A percentile compares a stretch with the other conserved stretches of the same genome.
Evolutionary conservation across 345 rosid species (phyloP).

Genomic region (Nephelium lappaceum): DNA sequence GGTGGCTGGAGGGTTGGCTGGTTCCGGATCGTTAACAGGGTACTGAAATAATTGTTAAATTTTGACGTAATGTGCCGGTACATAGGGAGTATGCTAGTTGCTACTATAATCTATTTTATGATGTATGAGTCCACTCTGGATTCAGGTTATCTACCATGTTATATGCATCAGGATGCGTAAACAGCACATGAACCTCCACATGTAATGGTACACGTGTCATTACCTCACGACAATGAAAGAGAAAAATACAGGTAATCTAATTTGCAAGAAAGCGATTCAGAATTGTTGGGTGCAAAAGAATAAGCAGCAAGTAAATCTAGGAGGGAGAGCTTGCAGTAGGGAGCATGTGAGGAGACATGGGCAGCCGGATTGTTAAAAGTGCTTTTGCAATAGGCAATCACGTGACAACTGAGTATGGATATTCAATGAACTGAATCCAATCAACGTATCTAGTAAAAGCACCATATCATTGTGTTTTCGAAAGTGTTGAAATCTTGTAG

Average conservation of each 20-base stretch:
- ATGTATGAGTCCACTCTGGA: conserved; percentile 4
- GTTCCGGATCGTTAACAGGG: neutral
- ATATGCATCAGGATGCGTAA: neutral
- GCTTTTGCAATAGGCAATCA: conserved; percentile 25
- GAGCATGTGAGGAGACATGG: conserved; percentile 32
- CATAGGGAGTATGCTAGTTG: neutral
- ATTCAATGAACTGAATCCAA: conserved; percentile 25
- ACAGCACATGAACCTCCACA: conserved; percentile 8
- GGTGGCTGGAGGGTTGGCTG: neutral
- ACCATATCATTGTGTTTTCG: conserved; percentile 13
- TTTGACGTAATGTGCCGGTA: neutral
- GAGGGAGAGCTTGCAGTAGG: neutral
- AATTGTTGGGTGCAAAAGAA: neutral
- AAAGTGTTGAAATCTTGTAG: neutral
- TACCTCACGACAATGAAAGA: neutral
- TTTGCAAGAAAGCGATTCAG: neutral
- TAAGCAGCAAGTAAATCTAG: conserved; percentile 5
- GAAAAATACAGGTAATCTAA: too few relatives aligned
- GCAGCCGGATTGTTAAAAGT: conserved; percentile 15
- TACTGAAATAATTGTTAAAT: neutral
- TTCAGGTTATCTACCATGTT: neutral
- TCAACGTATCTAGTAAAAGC: conserved; percentile 1
- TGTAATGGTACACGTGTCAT: conserved; percentile 5
- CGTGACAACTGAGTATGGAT: conserved; percentile 33
- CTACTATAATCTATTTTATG: neutral